Base-by-base conservation (phyloP, 108 stramenopile species). In the Skeletonema tropicum region DNA sequence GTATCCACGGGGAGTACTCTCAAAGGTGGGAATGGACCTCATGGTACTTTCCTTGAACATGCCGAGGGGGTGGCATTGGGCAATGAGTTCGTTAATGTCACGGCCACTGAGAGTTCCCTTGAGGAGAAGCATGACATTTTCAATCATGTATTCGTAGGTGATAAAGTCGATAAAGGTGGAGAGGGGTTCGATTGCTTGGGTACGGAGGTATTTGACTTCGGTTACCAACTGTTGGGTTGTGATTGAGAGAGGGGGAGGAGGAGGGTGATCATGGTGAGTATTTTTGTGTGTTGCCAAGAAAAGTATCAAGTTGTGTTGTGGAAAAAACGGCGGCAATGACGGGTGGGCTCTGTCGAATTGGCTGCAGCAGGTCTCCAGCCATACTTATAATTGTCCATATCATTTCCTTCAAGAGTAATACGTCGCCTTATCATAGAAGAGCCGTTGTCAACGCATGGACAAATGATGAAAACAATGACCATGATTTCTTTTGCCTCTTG, bases 81-180 rank as follows among this genome's bases (percentile, higher is more conserved):
- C 97, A 49, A 98, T 90, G 41, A 98, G 94, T 76, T 98, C 97
- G 80, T 98, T 96, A 36, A 97, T 94, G 75, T 97, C 95, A 58
- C 98, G 91, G 12, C 97, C 98, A 61, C 83, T 87, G 60, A 97
- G 83, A 11, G 99, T 97, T 15, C 98, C 98, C 78, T 98, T 98
- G 42, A 99, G 87, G 63, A 99, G 87, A 38, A 98, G 91, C 97
- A 99, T 99, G 60, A 99, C 94, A 77, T 98, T 99, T 76, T 99
- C 98, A 83, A 99, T 99, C 98, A 98, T 98, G 89, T 99, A 99
- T 87, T 99, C 99, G 83, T 97, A 98, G 11, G 96, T 97, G 78
- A 99, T 97, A 86, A 98, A 99, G 63, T 99, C 99, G 45, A 99
- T 75, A 86, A 99, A 99, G 55, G 93, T 96, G 42, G 95, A 83